Percentiles rank a stretch among this genome's conserved stretches.
Evolutionary conservation across 1,139 yeast species (phyloP).

Genomic region (Entelexis sorbosivorans): DNA sequence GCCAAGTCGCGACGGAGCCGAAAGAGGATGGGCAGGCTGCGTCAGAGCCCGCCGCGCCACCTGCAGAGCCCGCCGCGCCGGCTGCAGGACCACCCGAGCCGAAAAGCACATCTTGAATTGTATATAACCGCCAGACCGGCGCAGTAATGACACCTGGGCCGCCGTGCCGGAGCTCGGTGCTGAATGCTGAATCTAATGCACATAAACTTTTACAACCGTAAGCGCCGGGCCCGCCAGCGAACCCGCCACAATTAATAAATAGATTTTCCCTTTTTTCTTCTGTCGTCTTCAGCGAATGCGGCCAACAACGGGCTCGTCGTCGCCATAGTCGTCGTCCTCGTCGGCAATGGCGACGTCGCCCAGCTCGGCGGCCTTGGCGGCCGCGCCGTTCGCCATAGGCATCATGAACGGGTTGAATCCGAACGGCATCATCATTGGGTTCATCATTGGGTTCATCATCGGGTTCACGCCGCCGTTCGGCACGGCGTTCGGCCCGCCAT

Average conservation of each 20-base stretch:
- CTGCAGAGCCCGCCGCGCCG: no score
- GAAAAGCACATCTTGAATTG: no score
- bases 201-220: no score
- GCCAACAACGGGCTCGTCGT: slow-evolving; percentile 15
- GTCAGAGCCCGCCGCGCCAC: no score
- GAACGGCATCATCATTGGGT: slow-evolving; percentile 18
- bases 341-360: slow-evolving; percentile 1
- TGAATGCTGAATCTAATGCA: no score
- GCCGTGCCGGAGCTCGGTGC: no score
- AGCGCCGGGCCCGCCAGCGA: no score
- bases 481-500: background rate
- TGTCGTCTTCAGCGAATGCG: slow-evolving; percentile 19
- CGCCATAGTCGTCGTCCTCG: slow-evolving; percentile 12
- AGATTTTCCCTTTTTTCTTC: no score
- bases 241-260: background rate
- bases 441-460: slow-evolving; percentile 18
- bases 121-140: no score
- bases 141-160: no score
- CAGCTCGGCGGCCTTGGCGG: slow-evolving; percentile 1
- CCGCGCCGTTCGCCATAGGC: slow-evolving; percentile 9
- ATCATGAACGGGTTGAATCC: slow-evolving; percentile 20
- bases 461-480: background rate
- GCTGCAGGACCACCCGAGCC: no score
- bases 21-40: no score
- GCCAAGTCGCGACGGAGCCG: background rate